Evolutionary conservation across 2,329 filamentous ascomycete species (phyloP).

Genomic region (Neodidymelliopsis sp.): DNA sequence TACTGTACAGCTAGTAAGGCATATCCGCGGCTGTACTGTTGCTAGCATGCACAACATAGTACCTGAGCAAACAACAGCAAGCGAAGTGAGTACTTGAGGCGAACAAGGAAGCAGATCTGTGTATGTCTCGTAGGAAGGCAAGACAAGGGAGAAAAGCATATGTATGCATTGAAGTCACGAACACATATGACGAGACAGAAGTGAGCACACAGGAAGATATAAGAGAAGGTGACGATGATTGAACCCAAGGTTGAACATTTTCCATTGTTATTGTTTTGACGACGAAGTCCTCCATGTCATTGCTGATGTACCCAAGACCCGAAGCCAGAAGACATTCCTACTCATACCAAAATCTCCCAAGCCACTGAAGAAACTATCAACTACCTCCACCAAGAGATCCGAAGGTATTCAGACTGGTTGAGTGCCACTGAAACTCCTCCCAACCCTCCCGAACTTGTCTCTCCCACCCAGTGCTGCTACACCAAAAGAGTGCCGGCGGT

Average conservation of each 20-base stretch:
- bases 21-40: too few relatives aligned
- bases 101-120: too few relatives aligned
- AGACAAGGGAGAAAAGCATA: too few relatives aligned
- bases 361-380: too few relatives aligned
- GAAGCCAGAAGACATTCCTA: background rate
- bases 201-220: background rate
- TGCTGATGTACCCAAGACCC: background rate
- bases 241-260: background rate
- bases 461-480: constrained; percentile 13
- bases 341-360: background rate
- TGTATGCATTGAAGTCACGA: too few relatives aligned
- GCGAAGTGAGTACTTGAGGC: too few relatives aligned
- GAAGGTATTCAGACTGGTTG: constrained; percentile 5
- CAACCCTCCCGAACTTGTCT: constrained; percentile 3
- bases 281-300: background rate
- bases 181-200: too few relatives aligned
- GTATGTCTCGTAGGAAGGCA: too few relatives aligned
- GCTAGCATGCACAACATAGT: too few relatives aligned
- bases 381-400: constrained; percentile 9
- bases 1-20: too few relatives aligned
- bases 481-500: constrained; percentile 12
- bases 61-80: too few relatives aligned
- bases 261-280: background rate
- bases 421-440: constrained; percentile 5
- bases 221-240: background rate